Base-by-base conservation (phyloP, 768 basidiomycete genomes). In the Termitomyces bulborhizus region DNA sequence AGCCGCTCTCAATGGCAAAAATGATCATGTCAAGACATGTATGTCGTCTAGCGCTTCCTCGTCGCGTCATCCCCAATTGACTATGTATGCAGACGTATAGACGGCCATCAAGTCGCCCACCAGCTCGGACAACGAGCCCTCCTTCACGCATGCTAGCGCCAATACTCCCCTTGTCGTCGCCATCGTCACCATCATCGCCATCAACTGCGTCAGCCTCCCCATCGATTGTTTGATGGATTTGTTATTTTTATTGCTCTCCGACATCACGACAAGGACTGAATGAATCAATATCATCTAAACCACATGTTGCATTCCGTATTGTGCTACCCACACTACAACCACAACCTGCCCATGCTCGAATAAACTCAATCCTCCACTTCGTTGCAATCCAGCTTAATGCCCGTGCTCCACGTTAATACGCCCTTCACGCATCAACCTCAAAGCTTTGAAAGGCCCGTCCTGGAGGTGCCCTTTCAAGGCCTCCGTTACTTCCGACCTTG, bases 1-100 rank as follows among this genome's bases (percentile, higher is more conserved):
- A 70, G 37, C 76, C 76, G 45, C 60, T 74, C 41, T 78, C 77
- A 7, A 79, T 79, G 76, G 76, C 76, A 34, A 78, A 78, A 63
- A 72, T 78, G 56, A 78, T 78, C 58, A 78, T 78, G 77, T 78
- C 76, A 29, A 75, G 76, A 64, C 76, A 78, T 67, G 76, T 79
- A 62, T 44, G 76, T 63, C 26, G 4, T 26, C 46, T 7, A 27
- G 43, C 16, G 4, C 29, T 18, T 51, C 13, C 13, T 6, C 12
- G 37, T 40, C 27, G 36, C 12, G 6, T 36, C 16, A 27, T 9
- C 39, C 51, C 11, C 56, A 31, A 26, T 18, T 45, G 11, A 12
- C 18, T 26, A 18, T 43, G 1, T 7, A 3, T 3, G 27, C 54
- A 65, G 63, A 65, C 63, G 21, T 65, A 62, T 37, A 54, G 63